Conservation (phyloP, 768 basidiomycete genomes). For the Panus rudis region DNA sequence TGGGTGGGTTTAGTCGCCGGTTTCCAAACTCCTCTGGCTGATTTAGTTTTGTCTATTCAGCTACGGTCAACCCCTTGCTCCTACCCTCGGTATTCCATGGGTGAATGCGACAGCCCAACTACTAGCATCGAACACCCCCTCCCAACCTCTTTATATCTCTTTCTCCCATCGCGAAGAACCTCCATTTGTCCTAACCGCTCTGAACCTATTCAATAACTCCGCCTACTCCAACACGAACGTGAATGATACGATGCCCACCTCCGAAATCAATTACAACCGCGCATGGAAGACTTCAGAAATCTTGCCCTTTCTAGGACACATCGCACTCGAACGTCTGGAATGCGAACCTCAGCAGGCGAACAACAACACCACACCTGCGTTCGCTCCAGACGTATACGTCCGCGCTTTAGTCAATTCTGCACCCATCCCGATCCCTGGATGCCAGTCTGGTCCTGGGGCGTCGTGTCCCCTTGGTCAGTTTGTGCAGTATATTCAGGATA, state of each 20-base stretch:
- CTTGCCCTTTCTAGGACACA: constrained; percentile 32
- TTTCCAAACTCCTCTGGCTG: neutral
- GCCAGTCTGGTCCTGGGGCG: constrained; percentile 32
- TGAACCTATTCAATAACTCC: constrained; percentile 17
- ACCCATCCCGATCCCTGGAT: constrained; percentile 34
- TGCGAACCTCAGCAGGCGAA: constrained; percentile 17
- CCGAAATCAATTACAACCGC: constrained; percentile 15
- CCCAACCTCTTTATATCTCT: constrained; percentile 14
- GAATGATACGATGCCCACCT: constrained; percentile 16
- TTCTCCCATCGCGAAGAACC: constrained; percentile 17
- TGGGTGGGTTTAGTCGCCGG: constrained; percentile 11
- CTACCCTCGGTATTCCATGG: constrained; percentile 15
- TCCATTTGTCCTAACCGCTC: constrained; percentile 15
- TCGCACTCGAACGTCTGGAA: constrained; percentile 34
- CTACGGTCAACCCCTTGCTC: constrained; percentile 13
- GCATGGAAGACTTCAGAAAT: constrained; percentile 12
- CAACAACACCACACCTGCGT: constrained; percentile 11
- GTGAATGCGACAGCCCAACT: constrained; percentile 1
- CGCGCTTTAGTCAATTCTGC: constrained; percentile 35
- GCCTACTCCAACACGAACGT: constrained; percentile 12
- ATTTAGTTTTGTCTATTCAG: neutral
- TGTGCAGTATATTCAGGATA: constrained; percentile 2
- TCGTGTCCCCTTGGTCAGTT: constrained; percentile 33
- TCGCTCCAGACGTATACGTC: constrained; percentile 22
- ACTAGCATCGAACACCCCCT: constrained; percentile 8